Evolutionary conservation across 192 early-diverging fungal genomes (phyloP), one percentile per base, ranked within the genome.

Genomic region (Coemansia aciculifera): DNA sequence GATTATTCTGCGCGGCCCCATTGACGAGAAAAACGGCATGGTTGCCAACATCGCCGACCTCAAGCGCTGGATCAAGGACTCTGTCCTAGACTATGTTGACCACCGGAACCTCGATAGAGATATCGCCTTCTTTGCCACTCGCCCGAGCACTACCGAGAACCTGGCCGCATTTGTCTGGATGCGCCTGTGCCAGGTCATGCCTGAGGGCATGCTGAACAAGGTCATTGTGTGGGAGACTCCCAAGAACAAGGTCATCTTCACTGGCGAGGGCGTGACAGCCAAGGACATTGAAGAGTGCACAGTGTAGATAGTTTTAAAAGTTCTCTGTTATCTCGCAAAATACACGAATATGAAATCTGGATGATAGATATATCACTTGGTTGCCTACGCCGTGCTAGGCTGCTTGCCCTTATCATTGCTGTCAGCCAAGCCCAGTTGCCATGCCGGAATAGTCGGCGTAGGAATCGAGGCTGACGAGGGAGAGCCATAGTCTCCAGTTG

Each of bases 71-170:
- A 89, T 97, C 66, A 82, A 91, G 61, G 42, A 56, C 9, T 83
- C 87, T 0, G 86, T 97, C 31, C 81, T 94, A 75, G 91, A 94
- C 51, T 74, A 86, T 19, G 78, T 94, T 64, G 95, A 97, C 84
- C 95, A 97, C 77, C 86, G 85, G 49, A 92, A 97, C 72, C 63
- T 97, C 76, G 95, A 97, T 64, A 64, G 85, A 27, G 95, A 97
- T 60, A 87, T 97, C 2, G 78, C 82, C 19, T 97, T 82, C 72
- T 97, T 97, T 68, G 40, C 75, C 23, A 74, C 78, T 39, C 69
- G 61, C 17, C 68, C 81, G 0, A 94, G 93, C 74, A 97, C 95
- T 10, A 90, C 91, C 12, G 95, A 97, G 77, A 95, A 94, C 76
- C 80, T 97, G 34, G 94, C 94, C 0, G 85, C 94, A 7, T 95